Evolutionary conservation across 1,284 basidiomycete genomes (phyloP).

Genomic region (Cystobasidium sp.): DNA sequence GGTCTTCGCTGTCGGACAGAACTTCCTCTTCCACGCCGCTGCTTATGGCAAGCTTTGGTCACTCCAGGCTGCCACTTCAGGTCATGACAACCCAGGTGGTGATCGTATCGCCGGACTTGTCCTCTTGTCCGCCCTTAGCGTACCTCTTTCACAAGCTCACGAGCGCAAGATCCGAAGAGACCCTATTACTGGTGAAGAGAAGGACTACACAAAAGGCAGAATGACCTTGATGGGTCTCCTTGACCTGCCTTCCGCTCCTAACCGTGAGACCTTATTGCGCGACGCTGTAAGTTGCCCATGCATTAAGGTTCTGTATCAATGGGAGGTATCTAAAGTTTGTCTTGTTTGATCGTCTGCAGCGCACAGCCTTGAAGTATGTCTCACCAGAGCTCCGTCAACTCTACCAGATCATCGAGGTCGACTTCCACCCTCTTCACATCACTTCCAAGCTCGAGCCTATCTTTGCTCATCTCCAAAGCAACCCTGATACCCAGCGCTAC

Average conservation of each 20-base stretch:
- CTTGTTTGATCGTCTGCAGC: conserved; percentile 65
- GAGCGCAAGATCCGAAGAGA: conserved; percentile 64
- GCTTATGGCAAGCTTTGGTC: conserved; percentile 83
- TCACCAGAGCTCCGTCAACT: conserved; percentile 79
- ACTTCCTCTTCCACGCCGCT: conserved; percentile 94
- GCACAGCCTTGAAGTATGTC: conserved; percentile 80
- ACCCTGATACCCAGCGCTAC: conserved; percentile 66
- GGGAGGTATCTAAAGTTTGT: conserved; percentile 34
- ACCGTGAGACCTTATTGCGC: conserved; percentile 78
- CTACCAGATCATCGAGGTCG: conserved; percentile 89
- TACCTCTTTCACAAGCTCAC: conserved; percentile 75
- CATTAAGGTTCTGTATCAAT: conserved; percentile 12
- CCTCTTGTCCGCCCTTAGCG: conserved; percentile 88
- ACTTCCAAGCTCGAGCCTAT: conserved; percentile 82
- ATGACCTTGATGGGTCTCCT: conserved; percentile 70
- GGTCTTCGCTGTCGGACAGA: conserved; percentile 87
- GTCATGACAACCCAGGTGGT: conserved; percentile 68
- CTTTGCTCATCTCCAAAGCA: conserved; percentile 67
- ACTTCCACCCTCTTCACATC: conserved; percentile 92
- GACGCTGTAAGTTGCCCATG: conserved; percentile 70
- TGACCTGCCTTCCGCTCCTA: conserved; percentile 82
- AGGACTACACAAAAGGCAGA: conserved; percentile 55
- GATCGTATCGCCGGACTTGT: conserved; percentile 87
- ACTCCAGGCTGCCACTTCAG: conserved; percentile 64
- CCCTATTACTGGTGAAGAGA: conserved; percentile 65